These are phyloP conservation scores for Rutstroemia sp. DNA, from an alignment of 2,329 filamentous ascomycete genomes.

Conservation along the genomic window DNA sequence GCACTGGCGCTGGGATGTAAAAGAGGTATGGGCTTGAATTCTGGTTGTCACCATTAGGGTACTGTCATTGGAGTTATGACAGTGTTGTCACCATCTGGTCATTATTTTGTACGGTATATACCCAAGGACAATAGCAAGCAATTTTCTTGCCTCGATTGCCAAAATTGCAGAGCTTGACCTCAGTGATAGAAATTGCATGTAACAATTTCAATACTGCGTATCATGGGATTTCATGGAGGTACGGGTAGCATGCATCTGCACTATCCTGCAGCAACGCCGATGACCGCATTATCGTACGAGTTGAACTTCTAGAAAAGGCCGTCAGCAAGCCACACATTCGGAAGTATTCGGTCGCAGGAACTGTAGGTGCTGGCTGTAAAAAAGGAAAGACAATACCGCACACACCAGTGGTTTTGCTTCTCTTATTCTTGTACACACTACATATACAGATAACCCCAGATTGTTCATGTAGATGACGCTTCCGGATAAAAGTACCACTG, in stretches of 20 bases:
- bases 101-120: not conserved
- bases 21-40: not conserved
- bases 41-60: not conserved
- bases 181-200: not conserved
- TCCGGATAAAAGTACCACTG: no score
- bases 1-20: not conserved
- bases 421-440: no score
- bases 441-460: no score
- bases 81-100: not conserved
- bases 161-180: not conserved
- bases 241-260: not conserved
- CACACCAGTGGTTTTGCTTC: not conserved
- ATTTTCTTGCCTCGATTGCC: not conserved
- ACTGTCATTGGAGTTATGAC: not conserved
- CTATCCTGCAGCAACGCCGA: not conserved
- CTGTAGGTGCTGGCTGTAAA: no score
- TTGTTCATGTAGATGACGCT: no score
- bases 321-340: not conserved
- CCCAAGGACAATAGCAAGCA: not conserved
- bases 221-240: not conserved
- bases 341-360: not conserved
- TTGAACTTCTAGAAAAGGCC: not conserved
- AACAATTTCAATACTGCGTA: not conserved
- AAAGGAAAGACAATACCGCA: not conserved
- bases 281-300: not conserved